Evolutionary conservation across 2,329 filamentous ascomycete genomes (phyloP), one percentile per base, ranked within the genome.

Genomic region (Diaporthe nobilis): DNA sequence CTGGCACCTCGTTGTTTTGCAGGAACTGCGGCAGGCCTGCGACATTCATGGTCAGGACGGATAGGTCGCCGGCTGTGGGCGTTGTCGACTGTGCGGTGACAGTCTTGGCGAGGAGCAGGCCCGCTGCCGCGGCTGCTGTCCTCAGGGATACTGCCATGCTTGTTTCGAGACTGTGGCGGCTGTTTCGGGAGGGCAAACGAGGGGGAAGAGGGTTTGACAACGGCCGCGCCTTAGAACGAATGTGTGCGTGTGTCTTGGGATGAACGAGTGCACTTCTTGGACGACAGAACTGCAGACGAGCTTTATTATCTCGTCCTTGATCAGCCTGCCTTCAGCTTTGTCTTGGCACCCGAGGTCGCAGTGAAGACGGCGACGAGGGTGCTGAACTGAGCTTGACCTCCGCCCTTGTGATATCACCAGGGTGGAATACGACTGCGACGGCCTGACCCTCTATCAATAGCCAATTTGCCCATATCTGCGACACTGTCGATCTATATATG

Each of bases 1-100:
- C 91, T 2, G 90, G 87, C 2, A 92, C 88, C 6, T 88, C 90
- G 80, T 93, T 93, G 79, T 81, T 82, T 77, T 93, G 90, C 63
- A 93, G 80, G 73, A 90, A 82, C 2, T 83, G 81, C 1, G 91
- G 91, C 3, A 92, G 85, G 28, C 91, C 91, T 22, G 90, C 91
- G 47, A 92, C 89, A 78, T 92, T 92, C 83, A 90, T 89, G 31
- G 88, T 85, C 34, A 92, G 81, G 71, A 89, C 81, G 75, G 85
- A 87, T 81, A 92, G 88, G n/a, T 84, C 82, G 51, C 84, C 84
- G 28, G 72, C 47, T 2, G 73, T 57, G 20, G 47, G 9, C 22
- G 42, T 22, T 49, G 61, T 51, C 9, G 71, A 63, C 55, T 68
- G 57, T 17, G 68, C 68, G 39, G 31, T 7, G 68, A 37, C 58